Percentiles rank a stretch among this genome's conserved stretches.
Evolutionary conservation across 2,329 filamentous ascomycete genomes (phyloP).

Genomic region (Scedosporium dehoogii): DNA sequence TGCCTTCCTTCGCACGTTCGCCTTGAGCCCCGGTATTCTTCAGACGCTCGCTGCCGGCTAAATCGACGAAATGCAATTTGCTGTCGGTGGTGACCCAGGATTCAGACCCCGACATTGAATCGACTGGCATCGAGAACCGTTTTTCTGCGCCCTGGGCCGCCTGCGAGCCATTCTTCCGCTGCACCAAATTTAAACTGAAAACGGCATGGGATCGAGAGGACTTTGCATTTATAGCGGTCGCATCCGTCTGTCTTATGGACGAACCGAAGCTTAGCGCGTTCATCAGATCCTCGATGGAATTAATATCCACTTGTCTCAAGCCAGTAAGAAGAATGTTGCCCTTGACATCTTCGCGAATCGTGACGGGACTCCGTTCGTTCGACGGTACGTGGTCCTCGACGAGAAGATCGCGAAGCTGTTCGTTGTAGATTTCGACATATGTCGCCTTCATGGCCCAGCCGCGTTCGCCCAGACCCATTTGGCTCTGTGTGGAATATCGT

Average conservation of each 20-base stretch:
- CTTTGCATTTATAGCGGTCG: conserved; percentile 94
- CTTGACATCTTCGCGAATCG: conserved; percentile 87
- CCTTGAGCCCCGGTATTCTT: conserved; percentile 97
- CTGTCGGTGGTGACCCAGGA: conserved; percentile 81
- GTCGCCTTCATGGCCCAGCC: conserved; percentile 89
- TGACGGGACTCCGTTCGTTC: conserved; percentile 68
- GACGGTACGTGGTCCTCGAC: conserved; percentile 62
- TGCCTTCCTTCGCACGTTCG: conserved; percentile 88
- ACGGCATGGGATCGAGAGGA: conserved; percentile 96
- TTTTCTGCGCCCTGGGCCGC: conserved; percentile 58
- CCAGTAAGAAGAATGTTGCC: conserved; percentile 92
- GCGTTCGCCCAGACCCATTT: conserved; percentile 49
- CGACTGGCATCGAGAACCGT: conserved; percentile 76
- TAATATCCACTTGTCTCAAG: conserved; percentile 76
- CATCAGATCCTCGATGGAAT: conserved; percentile 84
- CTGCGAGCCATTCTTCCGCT: conserved; percentile 58
- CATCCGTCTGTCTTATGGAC: conserved; percentile 88
- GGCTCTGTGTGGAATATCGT: conserved; percentile 42
- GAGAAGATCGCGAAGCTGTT: conserved; percentile 83
- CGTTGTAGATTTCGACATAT: conserved; percentile 97
- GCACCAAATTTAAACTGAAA: conserved; percentile 87
- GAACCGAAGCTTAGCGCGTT: conserved; percentile 87
- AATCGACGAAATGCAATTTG: conserved; percentile 96
- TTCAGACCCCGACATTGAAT: conserved; percentile 62
- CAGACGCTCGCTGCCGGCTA: conserved; percentile 89